Conservation (phyloP, 2,329 filamentous ascomycete genomes). For the Lojkania enalia region DNA sequence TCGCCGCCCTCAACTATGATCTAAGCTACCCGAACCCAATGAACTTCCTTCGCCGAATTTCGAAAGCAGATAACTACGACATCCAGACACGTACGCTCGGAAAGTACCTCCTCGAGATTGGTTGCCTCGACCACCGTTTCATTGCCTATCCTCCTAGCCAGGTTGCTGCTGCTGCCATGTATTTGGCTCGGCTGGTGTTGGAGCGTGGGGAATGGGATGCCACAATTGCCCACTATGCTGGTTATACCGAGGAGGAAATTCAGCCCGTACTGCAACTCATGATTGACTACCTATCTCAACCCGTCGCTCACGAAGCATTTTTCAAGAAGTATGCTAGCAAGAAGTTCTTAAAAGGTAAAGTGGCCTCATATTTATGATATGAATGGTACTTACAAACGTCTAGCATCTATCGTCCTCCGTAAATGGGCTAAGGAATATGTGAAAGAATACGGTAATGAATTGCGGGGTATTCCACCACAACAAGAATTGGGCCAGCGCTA, state of each 20-base stretch:
- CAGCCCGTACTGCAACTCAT: conserved; percentile 90
- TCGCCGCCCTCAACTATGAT: conserved; percentile 90
- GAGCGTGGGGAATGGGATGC: conserved; percentile 91
- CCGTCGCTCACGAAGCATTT: conserved; percentile 92
- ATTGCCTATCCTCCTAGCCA: conserved; percentile 87
- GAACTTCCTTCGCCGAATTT: conserved; percentile 99
- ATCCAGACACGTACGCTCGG: conserved; percentile 95
- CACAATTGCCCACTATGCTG: conserved; percentile 86
- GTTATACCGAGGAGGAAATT: conserved; percentile 91
- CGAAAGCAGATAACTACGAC: conserved; percentile 99
- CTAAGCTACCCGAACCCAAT: conserved; percentile 99
- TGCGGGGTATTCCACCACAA: conserved; percentile 32
- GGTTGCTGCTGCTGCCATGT: conserved; percentile 92
- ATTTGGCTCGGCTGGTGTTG: conserved; percentile 85
- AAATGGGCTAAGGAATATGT: conserved; percentile 85
- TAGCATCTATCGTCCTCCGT: conserved; percentile 88
- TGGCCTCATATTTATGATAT: background rate
- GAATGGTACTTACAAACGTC: conserved; percentile 16
- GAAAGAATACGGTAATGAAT: conserved; percentile 34
- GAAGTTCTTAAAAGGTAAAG: conserved; percentile 95
- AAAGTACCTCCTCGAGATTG: conserved; percentile 98
- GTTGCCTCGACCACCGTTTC: conserved; percentile 91
- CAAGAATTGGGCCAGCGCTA: conserved; percentile 24
- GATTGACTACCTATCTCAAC: conserved; percentile 92
- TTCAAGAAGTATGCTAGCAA: conserved; percentile 99